These are phyloP conservation scores for Paramecium sexaurelia DNA, from an alignment of 73 alveolate species.

Conservation along the genomic window DNA sequence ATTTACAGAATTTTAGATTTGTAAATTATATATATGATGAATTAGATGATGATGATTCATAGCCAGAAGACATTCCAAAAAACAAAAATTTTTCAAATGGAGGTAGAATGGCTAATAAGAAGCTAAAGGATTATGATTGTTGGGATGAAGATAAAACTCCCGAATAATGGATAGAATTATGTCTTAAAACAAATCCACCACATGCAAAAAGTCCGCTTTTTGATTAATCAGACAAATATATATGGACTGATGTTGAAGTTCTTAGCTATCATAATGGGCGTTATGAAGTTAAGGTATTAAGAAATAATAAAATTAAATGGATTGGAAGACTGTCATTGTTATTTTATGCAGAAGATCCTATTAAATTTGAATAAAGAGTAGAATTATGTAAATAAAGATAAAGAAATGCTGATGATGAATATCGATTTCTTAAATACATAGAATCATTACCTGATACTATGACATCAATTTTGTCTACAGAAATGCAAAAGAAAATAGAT, in stretches of 20 bases:
- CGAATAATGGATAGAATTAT: constrained; percentile 48
- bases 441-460: background rate
- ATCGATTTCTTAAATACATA: constrained; percentile 47
- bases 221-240: constrained; percentile 21
- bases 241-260: constrained; percentile 66
- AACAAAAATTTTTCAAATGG: constrained; percentile 55
- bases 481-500: constrained; percentile 24
- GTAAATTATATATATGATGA: background rate
- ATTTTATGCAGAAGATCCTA: constrained; percentile 57
- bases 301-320: background rate
- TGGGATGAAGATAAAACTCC: constrained; percentile 73
- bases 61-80: constrained; percentile 59
- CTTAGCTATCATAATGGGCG: constrained; percentile 35
- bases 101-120: constrained; percentile 62
- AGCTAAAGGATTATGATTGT: constrained; percentile 65
- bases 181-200: constrained; percentile 25
- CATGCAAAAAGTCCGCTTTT: constrained; percentile 64
- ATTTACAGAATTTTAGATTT: constrained; percentile 32
- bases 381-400: constrained; percentile 64
- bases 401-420: constrained; percentile 68
- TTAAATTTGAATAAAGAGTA: constrained; percentile 65
- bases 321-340: constrained; percentile 60
- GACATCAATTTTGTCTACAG: background rate
- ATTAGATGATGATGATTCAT: constrained; percentile 24
- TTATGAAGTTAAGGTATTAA: constrained; percentile 39